These are phyloP conservation scores for Metarhizium robertsii DNA, from an alignment of 2,329 filamentous ascomycete genomes.

Conservation along the genomic window DNA sequence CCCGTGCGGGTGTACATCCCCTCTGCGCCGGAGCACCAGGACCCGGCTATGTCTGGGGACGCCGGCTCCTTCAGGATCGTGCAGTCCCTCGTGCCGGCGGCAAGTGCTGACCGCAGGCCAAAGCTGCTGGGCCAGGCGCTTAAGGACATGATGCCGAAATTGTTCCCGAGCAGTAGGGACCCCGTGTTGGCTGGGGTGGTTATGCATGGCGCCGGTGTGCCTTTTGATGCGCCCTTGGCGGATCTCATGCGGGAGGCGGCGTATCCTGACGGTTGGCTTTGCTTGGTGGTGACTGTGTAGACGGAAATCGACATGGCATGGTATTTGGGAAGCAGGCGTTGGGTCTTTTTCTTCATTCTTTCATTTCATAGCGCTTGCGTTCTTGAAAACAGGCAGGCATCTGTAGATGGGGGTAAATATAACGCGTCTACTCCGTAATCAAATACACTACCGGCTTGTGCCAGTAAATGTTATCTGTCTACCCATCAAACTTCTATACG, in stretches of 20 bases:
- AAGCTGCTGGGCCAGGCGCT: conserved; percentile 65
- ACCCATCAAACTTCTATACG: conserved; percentile 68
- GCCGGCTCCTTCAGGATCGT: conserved; percentile 58
- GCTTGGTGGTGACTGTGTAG: conserved; percentile 69
- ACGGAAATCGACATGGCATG: conserved; percentile 9
- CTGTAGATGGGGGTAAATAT: background rate
- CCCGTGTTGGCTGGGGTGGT: conserved; percentile 77
- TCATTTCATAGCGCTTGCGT: background rate
- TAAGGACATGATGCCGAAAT: conserved; percentile 61
- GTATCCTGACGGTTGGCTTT: conserved; percentile 89
- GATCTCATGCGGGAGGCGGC: conserved; percentile 75
- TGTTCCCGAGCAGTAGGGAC: conserved; percentile 82
- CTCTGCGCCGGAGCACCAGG: background rate
- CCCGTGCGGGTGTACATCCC: conserved; percentile 83
- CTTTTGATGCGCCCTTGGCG: conserved; percentile 69
- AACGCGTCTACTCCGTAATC: background rate
- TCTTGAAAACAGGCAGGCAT: background rate
- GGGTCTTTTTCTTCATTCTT: background rate
- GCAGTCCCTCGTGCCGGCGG: conserved; percentile 60
- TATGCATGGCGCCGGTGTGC: conserved; percentile 75
- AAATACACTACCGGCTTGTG: conserved; percentile 15
- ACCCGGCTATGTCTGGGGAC: conserved; percentile 12
- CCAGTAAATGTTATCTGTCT: conserved; percentile 56
- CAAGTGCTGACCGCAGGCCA: conserved; percentile 24
- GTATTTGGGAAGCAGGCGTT: background rate